These are phyloP conservation scores for Casuarina glauca DNA, from an alignment of 306 rosid species.

Conservation along the genomic window DNA sequence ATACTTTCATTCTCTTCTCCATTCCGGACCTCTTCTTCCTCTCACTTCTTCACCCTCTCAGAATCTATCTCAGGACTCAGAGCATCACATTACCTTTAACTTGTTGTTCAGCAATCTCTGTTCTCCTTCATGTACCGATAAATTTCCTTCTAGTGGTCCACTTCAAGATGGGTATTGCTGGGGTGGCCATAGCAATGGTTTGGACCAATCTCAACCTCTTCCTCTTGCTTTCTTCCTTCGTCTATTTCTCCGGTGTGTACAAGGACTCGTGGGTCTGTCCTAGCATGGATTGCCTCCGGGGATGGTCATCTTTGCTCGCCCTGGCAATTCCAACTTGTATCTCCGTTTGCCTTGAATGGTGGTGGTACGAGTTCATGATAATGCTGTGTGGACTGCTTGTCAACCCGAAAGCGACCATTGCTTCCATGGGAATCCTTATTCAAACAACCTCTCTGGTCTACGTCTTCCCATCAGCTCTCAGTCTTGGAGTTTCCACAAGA, in stretches of 20 bases:
- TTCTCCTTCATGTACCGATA: constrained; percentile 75
- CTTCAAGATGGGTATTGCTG: constrained; percentile 72
- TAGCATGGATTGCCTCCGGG: constrained; percentile 62
- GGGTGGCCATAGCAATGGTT: constrained; percentile 88
- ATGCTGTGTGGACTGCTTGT: constrained; percentile 72
- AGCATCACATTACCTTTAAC: constrained; percentile 74
- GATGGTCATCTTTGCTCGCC: constrained; percentile 74
- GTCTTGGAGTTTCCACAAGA: constrained; percentile 84
- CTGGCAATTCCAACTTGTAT: constrained; percentile 82
- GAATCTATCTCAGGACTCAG: constrained; percentile 81
- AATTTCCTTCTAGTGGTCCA: constrained; percentile 68
- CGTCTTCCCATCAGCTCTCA: constrained; percentile 82
- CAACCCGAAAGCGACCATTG: constrained; percentile 79
- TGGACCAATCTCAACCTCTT: constrained; percentile 69
- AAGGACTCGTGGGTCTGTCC: constrained; percentile 89
- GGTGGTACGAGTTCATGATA: constrained; percentile 99
- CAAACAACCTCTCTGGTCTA: constrained; percentile 85
- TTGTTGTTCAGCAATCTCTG: constrained; percentile 76
- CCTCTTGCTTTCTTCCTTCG: constrained; percentile 53
- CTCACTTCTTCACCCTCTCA: constrained; percentile 83
- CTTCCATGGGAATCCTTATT: constrained; percentile 91
- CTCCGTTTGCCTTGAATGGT: constrained; percentile 96
- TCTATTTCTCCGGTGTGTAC: constrained; percentile 68
- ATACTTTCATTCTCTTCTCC: constrained; percentile 72
- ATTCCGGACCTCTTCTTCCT: constrained; percentile 87